Base-by-base conservation (phyloP, 371 early-diverging fungal genomes). In the Nematocida major region DNA sequence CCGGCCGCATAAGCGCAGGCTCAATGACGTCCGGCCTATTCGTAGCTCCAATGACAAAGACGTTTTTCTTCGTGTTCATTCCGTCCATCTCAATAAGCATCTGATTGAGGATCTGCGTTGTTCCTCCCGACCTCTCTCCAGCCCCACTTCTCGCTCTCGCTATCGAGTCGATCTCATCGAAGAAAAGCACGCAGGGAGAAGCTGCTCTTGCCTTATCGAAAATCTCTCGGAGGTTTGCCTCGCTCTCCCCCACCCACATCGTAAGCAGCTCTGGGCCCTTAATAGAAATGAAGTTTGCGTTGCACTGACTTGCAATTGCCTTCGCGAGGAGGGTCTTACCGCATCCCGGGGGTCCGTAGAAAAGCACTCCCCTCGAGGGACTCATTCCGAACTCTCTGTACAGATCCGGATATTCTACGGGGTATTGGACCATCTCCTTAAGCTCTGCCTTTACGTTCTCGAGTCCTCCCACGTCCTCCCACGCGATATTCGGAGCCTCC, bases 201-300 rank as follows among this genome's bases (percentile, higher is more conserved):
- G 96, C 96, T 18, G 96, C 93, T 81, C 97, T 89, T 7, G 98
- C 99, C 87, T 96, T 94, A 87, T 96, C 97, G 87, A 99, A 99
- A 28, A 98, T 93, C 83, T 97, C 95, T 68, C 99, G 91, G 36
- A 97, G 96, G 82, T 97, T 97, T 73, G 95, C 93, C 85, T 99
- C 99, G 39, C 95, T 94, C 85, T 99, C 98, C 85, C 99, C 99
- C 80, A 98, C 96, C 94, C 95, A 99, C 97, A 96, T 99, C 59
- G 95, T 97, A 66, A 99, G 87, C 67, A 99, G 88, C 85, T 99
- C 99, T 54, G 99, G 99, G 59, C 98, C 99, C 88, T 90, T 99
- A 87, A 99, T 92, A 22, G 93, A 93, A 80, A 99, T 97, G 83
- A 99, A 99, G 87, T 98, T 99, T 83, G 98, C 97, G 84, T 97